Evolutionary conservation across 2,329 filamentous ascomycete genomes (phyloP), one percentile per base, ranked within the genome.

Genomic region (Raffaelea deltoideospora): DNA sequence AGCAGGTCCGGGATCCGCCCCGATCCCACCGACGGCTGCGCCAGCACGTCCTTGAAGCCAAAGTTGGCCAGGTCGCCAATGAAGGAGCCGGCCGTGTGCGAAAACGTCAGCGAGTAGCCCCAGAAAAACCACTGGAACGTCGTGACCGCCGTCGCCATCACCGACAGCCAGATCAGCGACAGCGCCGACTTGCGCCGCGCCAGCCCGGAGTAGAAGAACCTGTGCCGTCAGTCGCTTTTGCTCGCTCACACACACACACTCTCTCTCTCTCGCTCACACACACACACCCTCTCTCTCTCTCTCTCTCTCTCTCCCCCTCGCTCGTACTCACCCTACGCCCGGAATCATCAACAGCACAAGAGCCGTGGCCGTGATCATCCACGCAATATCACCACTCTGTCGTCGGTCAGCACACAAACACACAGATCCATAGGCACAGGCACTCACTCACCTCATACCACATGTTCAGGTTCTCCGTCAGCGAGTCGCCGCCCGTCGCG

Each of bases 51-150:
- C 45, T 64, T 75, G 56, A 92, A 78, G 31, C 79, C 85, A 52
- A 93, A 75, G 61, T 93, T 88, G 45, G 72, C 60, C 20, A 93
- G 63, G 48, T 86, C 68, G 40, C 85, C 85, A 43, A 93, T 82
- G 55, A 74, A 93, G 30, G 64, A 70, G 33, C 78, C 76, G 20
- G 80, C 79, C 3, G 69, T 67, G 57, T 88, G 83, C 14, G 83
- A 90, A 54, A 87, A 90, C 33, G 81, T 74, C 10, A 90, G 60
- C 5, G 80, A 86, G 55, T 84, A 90, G 29, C 83, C 83, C 83
- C 83, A 90, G 65, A 90, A 85, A 64, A 93, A 93, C 86, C 86
- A 94, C 56, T 93, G 85, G 58, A 93, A 92, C 20, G 76, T 79
- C 26, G 84, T 78, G 35, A 93, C 79, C 11, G 79, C 85, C 1